phyloP scores from a whole-genome alignment of 192 early-diverging fungal species.

The Pilaira anomala region DNA sequence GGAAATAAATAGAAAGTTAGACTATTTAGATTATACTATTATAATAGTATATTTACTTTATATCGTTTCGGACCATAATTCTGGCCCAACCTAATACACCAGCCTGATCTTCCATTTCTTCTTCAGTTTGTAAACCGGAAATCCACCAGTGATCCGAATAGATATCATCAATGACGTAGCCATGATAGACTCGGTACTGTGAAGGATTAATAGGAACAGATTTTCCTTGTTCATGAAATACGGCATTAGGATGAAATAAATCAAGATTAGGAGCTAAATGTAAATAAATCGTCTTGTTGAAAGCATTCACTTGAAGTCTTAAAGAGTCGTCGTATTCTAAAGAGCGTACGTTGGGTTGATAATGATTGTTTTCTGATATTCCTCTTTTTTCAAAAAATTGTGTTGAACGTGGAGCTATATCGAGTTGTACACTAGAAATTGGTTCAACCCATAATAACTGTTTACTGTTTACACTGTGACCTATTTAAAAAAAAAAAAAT shows the following conservation, averaged over 20 bases:
- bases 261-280: constrained; percentile 72
- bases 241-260: constrained; percentile 65
- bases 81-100: constrained; percentile 59
- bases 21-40: constrained; percentile 8
- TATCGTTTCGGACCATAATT: constrained; percentile 43
- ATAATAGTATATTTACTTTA: constrained; percentile 14
- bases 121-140: constrained; percentile 24
- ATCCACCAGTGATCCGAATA: constrained; percentile 18
- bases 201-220: constrained; percentile 23
- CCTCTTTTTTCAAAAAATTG: constrained; percentile 23
- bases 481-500: no score
- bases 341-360: constrained; percentile 15
- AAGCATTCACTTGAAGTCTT: constrained; percentile 37
- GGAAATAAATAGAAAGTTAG: not conserved
- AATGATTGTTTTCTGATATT: constrained; percentile 15
- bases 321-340: constrained; percentile 28
- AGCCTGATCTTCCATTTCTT: constrained; percentile 38
- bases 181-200: constrained; percentile 52
- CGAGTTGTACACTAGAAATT: not conserved
- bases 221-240: constrained; percentile 26
- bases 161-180: constrained; percentile 41
- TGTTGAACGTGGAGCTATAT: constrained; percentile 26
- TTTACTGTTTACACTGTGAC: not conserved
- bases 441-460: constrained; percentile 1
- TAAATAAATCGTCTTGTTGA: constrained; percentile 64